Conservation (phyloP, 2,329 filamentous ascomycete species). For the Mycosphaerella arachidis region DNA sequence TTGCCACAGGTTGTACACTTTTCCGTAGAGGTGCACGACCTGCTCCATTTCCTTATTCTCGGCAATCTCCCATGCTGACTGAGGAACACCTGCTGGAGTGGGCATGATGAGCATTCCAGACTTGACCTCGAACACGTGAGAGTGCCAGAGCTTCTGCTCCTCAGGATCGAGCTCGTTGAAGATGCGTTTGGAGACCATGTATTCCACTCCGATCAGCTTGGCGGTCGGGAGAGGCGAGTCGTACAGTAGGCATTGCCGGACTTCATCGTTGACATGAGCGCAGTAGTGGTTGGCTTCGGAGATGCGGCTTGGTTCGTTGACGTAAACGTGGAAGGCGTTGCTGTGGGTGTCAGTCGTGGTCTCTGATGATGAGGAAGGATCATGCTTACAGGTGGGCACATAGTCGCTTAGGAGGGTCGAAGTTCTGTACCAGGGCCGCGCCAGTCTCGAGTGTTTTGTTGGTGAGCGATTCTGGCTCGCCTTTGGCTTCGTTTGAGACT, state of each 20-base stretch:
- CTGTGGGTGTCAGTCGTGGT: constrained; percentile 5
- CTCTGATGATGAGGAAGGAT: not conserved
- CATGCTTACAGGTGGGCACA: constrained; percentile 62
- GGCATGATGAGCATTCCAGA: constrained; percentile 79
- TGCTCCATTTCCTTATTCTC: constrained; percentile 79
- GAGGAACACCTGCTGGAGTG: constrained; percentile 51
- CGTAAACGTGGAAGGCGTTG: constrained; percentile 82
- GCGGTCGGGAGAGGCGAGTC: constrained; percentile 64
- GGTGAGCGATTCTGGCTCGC: constrained; percentile 53
- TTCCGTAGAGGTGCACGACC: constrained; percentile 71
- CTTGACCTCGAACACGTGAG: constrained; percentile 69
- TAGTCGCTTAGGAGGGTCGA: constrained; percentile 65
- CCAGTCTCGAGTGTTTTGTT: constrained; percentile 60
- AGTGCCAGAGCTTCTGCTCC: constrained; percentile 76
- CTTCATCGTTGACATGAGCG: constrained; percentile 69
- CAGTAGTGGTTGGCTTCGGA: constrained; percentile 86
- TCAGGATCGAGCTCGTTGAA: constrained; percentile 61
- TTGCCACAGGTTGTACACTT: constrained; percentile 84
- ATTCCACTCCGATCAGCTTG: constrained; percentile 77
- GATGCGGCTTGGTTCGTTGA: constrained; percentile 60
- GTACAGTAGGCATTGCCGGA: constrained; percentile 82
- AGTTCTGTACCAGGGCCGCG: constrained; percentile 58
- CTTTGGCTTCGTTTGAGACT: constrained; percentile 62
- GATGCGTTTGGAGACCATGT: constrained; percentile 71
- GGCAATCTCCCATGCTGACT: constrained; percentile 65